Conservation (phyloP, 2,329 filamentous ascomycete species). For the Colletotrichum cuscutae region DNA sequence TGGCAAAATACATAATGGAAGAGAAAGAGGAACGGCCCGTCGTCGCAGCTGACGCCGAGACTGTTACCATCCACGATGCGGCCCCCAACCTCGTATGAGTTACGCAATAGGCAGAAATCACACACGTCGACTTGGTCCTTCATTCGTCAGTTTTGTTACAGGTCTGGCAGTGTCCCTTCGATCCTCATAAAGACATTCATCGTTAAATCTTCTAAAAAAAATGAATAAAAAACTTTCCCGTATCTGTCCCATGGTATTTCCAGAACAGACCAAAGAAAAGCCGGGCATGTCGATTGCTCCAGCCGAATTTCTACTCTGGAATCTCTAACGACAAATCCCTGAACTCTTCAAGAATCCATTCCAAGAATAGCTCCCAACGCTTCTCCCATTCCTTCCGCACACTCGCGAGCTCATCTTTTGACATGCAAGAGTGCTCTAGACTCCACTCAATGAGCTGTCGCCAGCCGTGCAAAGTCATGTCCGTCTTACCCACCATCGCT, state of each 20-base stretch:
- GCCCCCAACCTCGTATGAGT: not conserved
- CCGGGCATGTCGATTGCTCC: not conserved
- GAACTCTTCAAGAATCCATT: constrained; percentile 55
- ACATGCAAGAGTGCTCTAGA: constrained; percentile 68
- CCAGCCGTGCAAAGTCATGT: constrained; percentile 77
- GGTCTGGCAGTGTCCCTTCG: not conserved
- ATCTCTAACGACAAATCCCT: not conserved
- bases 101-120: not conserved
- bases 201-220: not conserved
- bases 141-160: not conserved
- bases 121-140: not conserved
- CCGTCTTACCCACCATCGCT: constrained; percentile 73
- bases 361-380: constrained; percentile 69
- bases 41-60: not conserved
- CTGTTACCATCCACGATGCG: not conserved
- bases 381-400: constrained; percentile 58
- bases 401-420: constrained; percentile 49
- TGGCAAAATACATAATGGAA: not conserved
- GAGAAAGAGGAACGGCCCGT: not conserved
- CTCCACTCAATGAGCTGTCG: constrained; percentile 75
- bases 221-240: not conserved
- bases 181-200: not conserved
- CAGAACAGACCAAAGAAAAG: not conserved
- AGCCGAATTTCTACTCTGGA: not conserved
- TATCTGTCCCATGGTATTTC: not conserved